Conservation (phyloP, 257 asterid species). For the Phtheirospermum japonicum region DNA sequence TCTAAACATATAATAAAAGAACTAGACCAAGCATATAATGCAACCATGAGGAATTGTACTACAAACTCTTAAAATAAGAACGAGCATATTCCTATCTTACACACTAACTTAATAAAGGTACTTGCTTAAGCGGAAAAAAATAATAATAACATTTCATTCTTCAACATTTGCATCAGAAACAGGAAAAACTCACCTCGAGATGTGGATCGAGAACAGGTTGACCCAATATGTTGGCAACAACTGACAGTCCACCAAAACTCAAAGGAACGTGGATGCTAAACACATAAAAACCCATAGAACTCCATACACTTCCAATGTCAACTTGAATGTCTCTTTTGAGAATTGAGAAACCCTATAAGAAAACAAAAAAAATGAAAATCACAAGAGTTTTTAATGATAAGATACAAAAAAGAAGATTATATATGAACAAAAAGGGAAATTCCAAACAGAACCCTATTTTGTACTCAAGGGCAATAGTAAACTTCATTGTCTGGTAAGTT, state of each 20-base stretch:
- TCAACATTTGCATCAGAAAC: background rate
- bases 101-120: background rate
- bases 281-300: constrained; percentile 67
- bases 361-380: constrained; percentile 3
- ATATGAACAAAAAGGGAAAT: background rate
- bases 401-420: constrained; percentile 12
- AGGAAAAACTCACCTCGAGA: constrained; percentile 37
- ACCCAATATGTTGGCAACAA: constrained; percentile 51
- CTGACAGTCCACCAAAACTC: constrained; percentile 85
- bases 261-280: constrained; percentile 80
- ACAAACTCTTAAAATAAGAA: background rate
- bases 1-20: too few relatives aligned
- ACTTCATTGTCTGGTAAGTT: background rate
- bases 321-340: constrained; percentile 44
- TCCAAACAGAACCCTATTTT: background rate
- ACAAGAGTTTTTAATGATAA: constrained; percentile 6
- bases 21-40: constrained; percentile 18
- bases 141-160: constrained; percentile 3
- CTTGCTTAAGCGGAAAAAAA: background rate
- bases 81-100: too few relatives aligned
- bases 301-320: constrained; percentile 63
- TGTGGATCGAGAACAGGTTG: constrained; percentile 60
- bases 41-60: background rate
- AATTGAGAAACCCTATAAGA: constrained; percentile 67
- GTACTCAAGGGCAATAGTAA: background rate